These are phyloP conservation scores for Blastobotrys buckinghamii DNA, from an alignment of 1,139 yeast species.

Conservation along the genomic window DNA sequence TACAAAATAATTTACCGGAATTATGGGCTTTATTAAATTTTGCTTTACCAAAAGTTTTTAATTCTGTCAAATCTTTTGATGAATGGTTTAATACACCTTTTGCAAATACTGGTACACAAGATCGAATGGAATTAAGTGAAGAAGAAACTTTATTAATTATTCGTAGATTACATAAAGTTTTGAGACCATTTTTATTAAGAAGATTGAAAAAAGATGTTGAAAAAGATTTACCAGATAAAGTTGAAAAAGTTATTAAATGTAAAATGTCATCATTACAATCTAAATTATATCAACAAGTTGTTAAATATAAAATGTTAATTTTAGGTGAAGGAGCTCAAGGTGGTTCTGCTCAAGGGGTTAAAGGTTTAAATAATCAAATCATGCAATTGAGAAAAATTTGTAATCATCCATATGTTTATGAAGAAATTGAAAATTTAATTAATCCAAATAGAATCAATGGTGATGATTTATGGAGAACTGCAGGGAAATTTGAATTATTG, in stretches of 20 bases:
- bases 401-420: constrained; percentile 96
- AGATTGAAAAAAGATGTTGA: constrained; percentile 97
- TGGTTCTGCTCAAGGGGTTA: constrained; percentile 62
- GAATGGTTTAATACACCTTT: constrained; percentile 99
- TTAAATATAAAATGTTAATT: constrained; percentile 82
- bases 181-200: constrained; percentile 89
- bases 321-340: constrained; percentile 47
- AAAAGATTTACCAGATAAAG: constrained; percentile 91
- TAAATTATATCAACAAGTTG: constrained; percentile 80
- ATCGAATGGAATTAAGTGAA: constrained; percentile 88
- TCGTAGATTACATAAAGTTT: constrained; percentile 91
- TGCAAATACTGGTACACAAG: constrained; percentile 93
- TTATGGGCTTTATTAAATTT: constrained; percentile 94
- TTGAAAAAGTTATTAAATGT: constrained; percentile 92
- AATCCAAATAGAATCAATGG: constrained; percentile 65
- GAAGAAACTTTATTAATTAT: constrained; percentile 93
- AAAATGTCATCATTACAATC: constrained; percentile 85
- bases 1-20: constrained; percentile 94
- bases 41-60: constrained; percentile 92
- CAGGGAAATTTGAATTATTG: constrained; percentile 89
- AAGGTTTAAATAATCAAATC: constrained; percentile 87
- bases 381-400: constrained; percentile 97
- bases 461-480: constrained; percentile 71
- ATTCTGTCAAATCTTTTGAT: constrained; percentile 95
- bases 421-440: constrained; percentile 82